Conservation (phyloP, 805 yeast genomes). For the Monosporozyma unispora region DNA sequence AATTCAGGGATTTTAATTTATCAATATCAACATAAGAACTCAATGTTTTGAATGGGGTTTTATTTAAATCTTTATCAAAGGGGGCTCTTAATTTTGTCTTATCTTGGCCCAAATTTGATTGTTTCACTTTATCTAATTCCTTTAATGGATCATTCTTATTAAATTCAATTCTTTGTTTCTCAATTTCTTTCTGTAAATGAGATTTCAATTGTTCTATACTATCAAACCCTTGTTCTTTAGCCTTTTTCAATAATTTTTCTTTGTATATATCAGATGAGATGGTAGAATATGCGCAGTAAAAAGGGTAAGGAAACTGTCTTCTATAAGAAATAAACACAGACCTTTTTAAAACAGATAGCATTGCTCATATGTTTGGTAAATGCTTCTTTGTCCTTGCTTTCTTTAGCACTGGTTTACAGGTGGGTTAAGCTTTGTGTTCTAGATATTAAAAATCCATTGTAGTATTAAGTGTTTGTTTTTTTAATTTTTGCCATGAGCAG, state of each 20-base stretch:
- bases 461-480: too few species aligned
- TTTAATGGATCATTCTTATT: conserved; percentile 59
- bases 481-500: too few species aligned
- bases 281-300: not conserved
- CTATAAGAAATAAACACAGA: not conserved
- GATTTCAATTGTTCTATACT: conserved; percentile 51
- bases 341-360: not conserved
- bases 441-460: too few species aligned
- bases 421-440: too few species aligned
- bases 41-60: conserved; percentile 58
- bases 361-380: too few species aligned
- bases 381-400: too few species aligned
- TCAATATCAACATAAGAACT: conserved; percentile 61
- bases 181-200: conserved; percentile 53
- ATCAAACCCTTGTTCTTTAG: conserved; percentile 27
- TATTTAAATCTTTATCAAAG: not conserved
- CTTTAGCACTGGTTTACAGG: too few species aligned
- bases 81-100: conserved; percentile 28
- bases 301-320: not conserved
- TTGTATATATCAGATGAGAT: conserved; percentile 24
- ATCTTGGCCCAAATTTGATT: conserved; percentile 14
- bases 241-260: conserved; percentile 32
- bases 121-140: conserved; percentile 44
- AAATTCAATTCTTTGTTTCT: conserved; percentile 44
- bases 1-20: conserved; percentile 48